A percentile compares a stretch with the other conserved stretches of the same genome.
Evolutionary conservation across 257 asterid species (phyloP).

Genomic region (Fraxinus excelsior): DNA sequence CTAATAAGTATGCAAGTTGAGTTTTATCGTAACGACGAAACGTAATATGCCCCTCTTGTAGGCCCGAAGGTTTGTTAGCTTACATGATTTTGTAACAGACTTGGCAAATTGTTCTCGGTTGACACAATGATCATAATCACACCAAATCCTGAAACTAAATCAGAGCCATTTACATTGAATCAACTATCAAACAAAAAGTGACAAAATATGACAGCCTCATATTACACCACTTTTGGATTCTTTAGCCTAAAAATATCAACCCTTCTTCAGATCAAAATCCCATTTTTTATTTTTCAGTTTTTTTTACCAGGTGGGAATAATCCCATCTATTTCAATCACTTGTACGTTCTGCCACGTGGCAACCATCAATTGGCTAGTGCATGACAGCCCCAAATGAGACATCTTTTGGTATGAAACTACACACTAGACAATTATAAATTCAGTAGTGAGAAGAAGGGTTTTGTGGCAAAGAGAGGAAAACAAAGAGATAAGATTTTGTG

Average conservation of each 20-base stretch:
- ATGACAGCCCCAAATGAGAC: slow-evolving; percentile 65
- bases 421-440: slow-evolving; percentile 41
- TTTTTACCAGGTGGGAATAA: slow-evolving; percentile 27
- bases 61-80: not conserved
- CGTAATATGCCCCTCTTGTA: not conserved
- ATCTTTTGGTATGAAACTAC: slow-evolving; percentile 39
- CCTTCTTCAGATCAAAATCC: not conserved
- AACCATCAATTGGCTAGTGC: slow-evolving; percentile 45
- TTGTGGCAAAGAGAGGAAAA: slow-evolving; percentile 53
- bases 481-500: slow-evolving; percentile 57
- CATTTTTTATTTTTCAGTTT: not conserved
- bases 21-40: no score
- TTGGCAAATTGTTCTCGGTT: slow-evolving; percentile 20
- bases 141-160: slow-evolving; percentile 44
- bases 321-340: slow-evolving; percentile 47
- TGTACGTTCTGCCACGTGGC: slow-evolving; percentile 42
- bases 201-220: slow-evolving; percentile 35
- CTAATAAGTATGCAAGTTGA: no score
- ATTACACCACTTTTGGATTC: not conserved
- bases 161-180: slow-evolving; percentile 37
- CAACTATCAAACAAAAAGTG: slow-evolving; percentile 12
- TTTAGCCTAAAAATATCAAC: slow-evolving; percentile 1
- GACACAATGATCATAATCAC: slow-evolving; percentile 33
- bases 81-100: not conserved
- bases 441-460: slow-evolving; percentile 17